Evolutionary conservation across 441 rosid genomes (phyloP), one percentile per base, ranked within the genome.

Genomic region (Codiaeum variegatum): DNA sequence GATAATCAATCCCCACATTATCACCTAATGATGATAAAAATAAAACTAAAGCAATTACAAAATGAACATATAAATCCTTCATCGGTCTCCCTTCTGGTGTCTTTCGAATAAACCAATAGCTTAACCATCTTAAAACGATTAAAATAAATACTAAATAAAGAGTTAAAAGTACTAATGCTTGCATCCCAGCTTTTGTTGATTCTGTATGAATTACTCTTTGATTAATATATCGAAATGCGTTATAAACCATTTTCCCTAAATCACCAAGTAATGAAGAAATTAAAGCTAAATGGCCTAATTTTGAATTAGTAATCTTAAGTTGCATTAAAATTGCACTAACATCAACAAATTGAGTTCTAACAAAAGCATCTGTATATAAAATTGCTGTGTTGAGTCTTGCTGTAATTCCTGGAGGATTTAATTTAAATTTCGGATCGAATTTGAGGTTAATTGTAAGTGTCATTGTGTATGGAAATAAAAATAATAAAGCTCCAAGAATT

Each of bases 201-300:
- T 28, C 11, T 26, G 56, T 0, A 21, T 6, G 0, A 4, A 12
- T 0, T 8, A 68, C 49, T 38, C 72, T 68, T 0, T 11, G 3
- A 19, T 10, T 18, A 2, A 54, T 0, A 19, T 5, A 7, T 7
- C 1, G 1, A 11, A 38, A n/a, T n/a, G n/a, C 0, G 23, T 19
- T 40, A 0, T n/a, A 3, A 1, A 67, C 6, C 46, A 60, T 61
- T 23, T 26, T 62, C 2, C 36, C 26, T 10, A 83, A 12, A 3
- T 84, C 83, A 21, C 58, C n/a, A 10, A 84, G 18, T 63, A 84
- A 61, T 12, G 84, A 38, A 2, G 84, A 34, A 7, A 81, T 73
- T 32, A 84, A 69, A 4, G 84, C 84, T 1, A 82, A 34, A 66
- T 71, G 84, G 16, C 87, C 87, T 2, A 84, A 38, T 70, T 67